These are phyloP conservation scores for Pholiota conissans DNA, from an alignment of 768 basidiomycete species.

Conservation along the genomic window DNA sequence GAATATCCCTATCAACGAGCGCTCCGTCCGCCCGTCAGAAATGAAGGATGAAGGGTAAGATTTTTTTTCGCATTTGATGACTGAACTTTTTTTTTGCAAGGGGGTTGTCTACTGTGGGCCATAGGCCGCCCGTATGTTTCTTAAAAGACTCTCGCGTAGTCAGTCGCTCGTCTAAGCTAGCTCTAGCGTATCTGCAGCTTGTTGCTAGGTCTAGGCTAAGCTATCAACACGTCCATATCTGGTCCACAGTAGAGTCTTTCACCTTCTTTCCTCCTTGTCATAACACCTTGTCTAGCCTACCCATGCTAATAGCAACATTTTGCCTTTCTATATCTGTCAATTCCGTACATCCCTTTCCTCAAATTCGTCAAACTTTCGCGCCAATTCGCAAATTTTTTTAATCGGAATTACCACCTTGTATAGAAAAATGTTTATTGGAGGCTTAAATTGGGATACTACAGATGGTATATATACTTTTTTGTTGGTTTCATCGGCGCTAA, in stretches of 20 bases:
- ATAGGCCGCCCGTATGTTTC: slow-evolving; percentile 23
- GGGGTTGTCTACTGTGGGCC: slow-evolving; percentile 29
- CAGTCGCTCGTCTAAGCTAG: slow-evolving; percentile 68
- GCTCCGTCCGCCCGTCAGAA: slow-evolving; percentile 79
- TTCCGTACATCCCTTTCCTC: slow-evolving; percentile 25
- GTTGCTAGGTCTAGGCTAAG: slow-evolving; percentile 76
- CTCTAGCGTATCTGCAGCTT: slow-evolving; percentile 64
- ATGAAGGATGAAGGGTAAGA: slow-evolving; percentile 99
- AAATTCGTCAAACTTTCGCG: slow-evolving; percentile 17
- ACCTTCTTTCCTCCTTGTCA: slow-evolving; percentile 57
- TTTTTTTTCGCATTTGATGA: slow-evolving; percentile 24
- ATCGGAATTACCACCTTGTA: slow-evolving; percentile 27
- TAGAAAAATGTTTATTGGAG: slow-evolving; percentile 99
- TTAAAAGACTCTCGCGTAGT: slow-evolving; percentile 60
- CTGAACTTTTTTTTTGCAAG: slow-evolving; percentile 23
- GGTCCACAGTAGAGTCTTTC: slow-evolving; percentile 72
- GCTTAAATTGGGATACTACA: slow-evolving; percentile 99
- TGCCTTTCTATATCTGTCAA: slow-evolving; percentile 45
- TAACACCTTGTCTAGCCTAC: slow-evolving; percentile 66
- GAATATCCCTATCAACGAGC: slow-evolving; percentile 49
- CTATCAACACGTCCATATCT: slow-evolving; percentile 49
- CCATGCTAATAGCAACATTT: slow-evolving; percentile 78
- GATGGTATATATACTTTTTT: slow-evolving; percentile 75
- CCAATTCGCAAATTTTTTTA: slow-evolving; percentile 14
- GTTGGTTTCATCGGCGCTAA: slow-evolving; percentile 36